phyloP scores from a whole-genome alignment of 2,329 filamentous ascomycete species.

The Ophiostoma piceae region DNA sequence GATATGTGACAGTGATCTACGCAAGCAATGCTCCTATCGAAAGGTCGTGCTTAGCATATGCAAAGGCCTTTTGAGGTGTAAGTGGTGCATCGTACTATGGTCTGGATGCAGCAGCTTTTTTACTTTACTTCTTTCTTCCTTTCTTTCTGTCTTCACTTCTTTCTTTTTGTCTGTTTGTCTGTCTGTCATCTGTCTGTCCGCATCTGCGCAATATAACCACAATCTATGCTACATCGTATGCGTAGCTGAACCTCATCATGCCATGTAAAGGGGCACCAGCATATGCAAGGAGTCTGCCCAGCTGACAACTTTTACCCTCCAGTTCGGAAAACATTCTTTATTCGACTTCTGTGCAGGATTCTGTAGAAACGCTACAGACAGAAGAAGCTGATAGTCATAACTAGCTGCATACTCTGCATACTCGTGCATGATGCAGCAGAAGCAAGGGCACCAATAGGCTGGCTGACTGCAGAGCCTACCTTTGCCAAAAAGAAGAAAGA shows the following conservation, averaged over 20 bases:
- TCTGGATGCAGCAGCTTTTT: not conserved
- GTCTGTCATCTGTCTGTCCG: no score
- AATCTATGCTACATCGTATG: no score
- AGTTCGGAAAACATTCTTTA: not conserved
- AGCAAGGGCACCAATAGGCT: not conserved
- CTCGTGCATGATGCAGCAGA: not conserved
- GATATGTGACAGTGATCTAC: not conserved
- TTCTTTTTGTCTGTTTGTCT: no score
- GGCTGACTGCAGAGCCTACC: not conserved
- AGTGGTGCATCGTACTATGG: not conserved
- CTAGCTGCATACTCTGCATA: not conserved
- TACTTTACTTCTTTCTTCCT: no score
- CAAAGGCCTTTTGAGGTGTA: not conserved
- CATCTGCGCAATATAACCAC: no score
- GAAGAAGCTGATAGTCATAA: not conserved
- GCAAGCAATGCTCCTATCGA: not conserved
- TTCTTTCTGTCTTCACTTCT: not conserved
- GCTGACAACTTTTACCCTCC: not conserved
- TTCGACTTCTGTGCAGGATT: not conserved
- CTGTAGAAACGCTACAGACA: not conserved
- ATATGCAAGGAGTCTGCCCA: not conserved
- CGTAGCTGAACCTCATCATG: not conserved
- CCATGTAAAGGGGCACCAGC: not conserved
- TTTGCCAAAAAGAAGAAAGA: not conserved
- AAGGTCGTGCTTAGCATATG: not conserved